Percentiles rank a stretch among this genome's conserved stretches.
Conservation (phyloP, 345 rosid genomes). For the Carallia pectinifolia region DNA sequence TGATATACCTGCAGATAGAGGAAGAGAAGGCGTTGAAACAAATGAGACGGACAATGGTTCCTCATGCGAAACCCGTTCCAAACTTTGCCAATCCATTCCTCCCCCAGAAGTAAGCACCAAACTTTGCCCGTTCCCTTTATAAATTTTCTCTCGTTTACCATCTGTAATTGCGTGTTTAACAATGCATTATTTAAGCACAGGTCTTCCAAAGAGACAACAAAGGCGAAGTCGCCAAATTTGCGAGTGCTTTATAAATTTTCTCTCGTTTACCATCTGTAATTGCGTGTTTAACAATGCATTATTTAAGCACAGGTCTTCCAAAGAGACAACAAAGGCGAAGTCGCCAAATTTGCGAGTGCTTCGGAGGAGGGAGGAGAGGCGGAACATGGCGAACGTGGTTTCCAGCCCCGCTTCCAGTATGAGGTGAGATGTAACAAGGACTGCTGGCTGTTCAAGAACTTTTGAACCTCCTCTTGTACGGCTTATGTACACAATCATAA, state of each 20-base stretch:
- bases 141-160: neutral
- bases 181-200: slow-evolving; percentile 21
- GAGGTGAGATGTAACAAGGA: slow-evolving; percentile 32
- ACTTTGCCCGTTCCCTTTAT: too few relatives aligned
- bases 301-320: slow-evolving; percentile 47
- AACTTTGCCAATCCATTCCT: slow-evolving; percentile 80
- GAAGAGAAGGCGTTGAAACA: slow-evolving; percentile 92
- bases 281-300: neutral
- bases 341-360: slow-evolving; percentile 59
- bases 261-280: too few relatives aligned
- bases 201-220: slow-evolving; percentile 60
- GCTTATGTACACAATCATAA: slow-evolving; percentile 1
- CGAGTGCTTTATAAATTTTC: slow-evolving; percentile 17
- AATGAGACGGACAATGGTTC: slow-evolving; percentile 87
- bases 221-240: slow-evolving; percentile 63
- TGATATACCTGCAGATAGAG: slow-evolving; percentile 50
- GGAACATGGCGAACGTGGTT: slow-evolving; percentile 20
- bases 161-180: neutral
- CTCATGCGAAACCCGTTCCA: slow-evolving; percentile 86
- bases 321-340: slow-evolving; percentile 57
- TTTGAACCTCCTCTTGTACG: slow-evolving; percentile 46
- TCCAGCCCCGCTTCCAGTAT: slow-evolving; percentile 49
- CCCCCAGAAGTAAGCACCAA: slow-evolving; percentile 58
- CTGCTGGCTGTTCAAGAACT: slow-evolving; percentile 62
- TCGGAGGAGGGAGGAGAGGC: slow-evolving; percentile 42